Evolutionary conservation across 1,139 yeast species (phyloP).

Genomic region (Keqinozyma sinolaborantium): DNA sequence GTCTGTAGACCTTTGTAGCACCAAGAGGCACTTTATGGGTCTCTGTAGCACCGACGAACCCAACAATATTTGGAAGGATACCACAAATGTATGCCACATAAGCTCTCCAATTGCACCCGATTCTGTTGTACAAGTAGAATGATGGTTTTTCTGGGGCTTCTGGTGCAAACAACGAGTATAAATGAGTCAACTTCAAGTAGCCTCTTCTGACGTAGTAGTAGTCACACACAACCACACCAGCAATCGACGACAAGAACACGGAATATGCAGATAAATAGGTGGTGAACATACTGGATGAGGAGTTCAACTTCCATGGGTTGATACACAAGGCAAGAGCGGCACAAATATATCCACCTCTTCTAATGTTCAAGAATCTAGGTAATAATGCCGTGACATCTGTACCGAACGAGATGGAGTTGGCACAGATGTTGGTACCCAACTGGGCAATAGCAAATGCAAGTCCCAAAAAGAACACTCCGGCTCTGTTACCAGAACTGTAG

Average conservation of each 20-base stretch:
- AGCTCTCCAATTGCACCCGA: conserved; percentile 83
- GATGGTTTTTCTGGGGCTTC: conserved; percentile 26
- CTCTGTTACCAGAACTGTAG: conserved; percentile 57
- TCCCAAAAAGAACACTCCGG: conserved; percentile 81
- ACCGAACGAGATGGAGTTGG: conserved; percentile 86
- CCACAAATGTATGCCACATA: conserved; percentile 69
- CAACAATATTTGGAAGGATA: conserved; percentile 78
- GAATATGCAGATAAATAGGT: conserved; percentile 84
- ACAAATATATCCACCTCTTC: conserved; percentile 83
- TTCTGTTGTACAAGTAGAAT: conserved; percentile 55
- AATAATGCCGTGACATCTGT: conserved; percentile 84
- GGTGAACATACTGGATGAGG: conserved; percentile 73
- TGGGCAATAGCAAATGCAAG: conserved; percentile 81
- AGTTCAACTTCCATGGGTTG: conserved; percentile 85
- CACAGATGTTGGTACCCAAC: conserved; percentile 88
- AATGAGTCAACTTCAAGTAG: conserved; percentile 56
- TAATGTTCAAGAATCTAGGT: conserved; percentile 71
- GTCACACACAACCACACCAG: conserved; percentile 79
- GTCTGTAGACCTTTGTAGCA: conserved; percentile 66
- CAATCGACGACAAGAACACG: conserved; percentile 81
- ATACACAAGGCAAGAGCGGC: conserved; percentile 73
- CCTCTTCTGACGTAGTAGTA: conserved; percentile 79
- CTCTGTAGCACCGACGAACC: conserved; percentile 81
- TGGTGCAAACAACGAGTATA: conserved; percentile 47
- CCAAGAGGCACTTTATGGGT: conserved; percentile 68